Evolutionary conservation across 2,329 filamentous ascomycete species (phyloP).

Genomic region (Purpureocillium lavendulum): DNA sequence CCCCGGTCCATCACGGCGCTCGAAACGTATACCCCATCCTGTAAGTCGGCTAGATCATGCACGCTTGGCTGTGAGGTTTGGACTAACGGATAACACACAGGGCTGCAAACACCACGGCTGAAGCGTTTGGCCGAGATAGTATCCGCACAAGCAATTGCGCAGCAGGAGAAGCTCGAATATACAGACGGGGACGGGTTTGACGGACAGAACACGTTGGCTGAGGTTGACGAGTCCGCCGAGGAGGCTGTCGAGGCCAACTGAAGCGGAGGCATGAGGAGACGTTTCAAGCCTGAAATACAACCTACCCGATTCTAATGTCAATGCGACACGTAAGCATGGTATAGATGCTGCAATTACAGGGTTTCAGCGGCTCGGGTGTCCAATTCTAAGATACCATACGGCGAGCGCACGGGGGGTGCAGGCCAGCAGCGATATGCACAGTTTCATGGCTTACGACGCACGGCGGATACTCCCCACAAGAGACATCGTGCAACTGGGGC

Average conservation of each 20-base stretch:
- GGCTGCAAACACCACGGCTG: slow-evolving; percentile 90
- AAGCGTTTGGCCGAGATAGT: slow-evolving; percentile 98
- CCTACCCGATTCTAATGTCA: too few relatives aligned
- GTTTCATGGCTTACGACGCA: too few relatives aligned
- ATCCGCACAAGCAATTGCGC: slow-evolving; percentile 88
- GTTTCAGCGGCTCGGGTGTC: neutral
- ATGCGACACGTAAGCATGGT: neutral
- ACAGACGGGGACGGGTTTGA: slow-evolving; percentile 36
- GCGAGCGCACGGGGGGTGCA: too few relatives aligned
- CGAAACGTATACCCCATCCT: slow-evolving; percentile 97
- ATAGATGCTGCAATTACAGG: neutral
- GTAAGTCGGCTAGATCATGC: slow-evolving; percentile 42
- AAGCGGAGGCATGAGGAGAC: neutral
- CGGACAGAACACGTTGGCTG: slow-evolving; percentile 38
- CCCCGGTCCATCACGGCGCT: slow-evolving; percentile 90
- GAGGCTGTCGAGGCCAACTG: slow-evolving; percentile 10
- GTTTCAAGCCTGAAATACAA: neutral
- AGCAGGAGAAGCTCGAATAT: slow-evolving; percentile 77
- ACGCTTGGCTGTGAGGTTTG: neutral
- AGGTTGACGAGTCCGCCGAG: slow-evolving; percentile 36
- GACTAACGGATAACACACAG: slow-evolving; percentile 31
- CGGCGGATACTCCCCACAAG: too few relatives aligned
- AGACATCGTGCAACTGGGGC: too few relatives aligned
- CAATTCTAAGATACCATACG: neutral
- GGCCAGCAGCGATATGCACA: too few relatives aligned